These are phyloP conservation scores for Ophiocordyceps sinensis DNA, from an alignment of 2,329 filamentous ascomycete species.

Conservation along the genomic window DNA sequence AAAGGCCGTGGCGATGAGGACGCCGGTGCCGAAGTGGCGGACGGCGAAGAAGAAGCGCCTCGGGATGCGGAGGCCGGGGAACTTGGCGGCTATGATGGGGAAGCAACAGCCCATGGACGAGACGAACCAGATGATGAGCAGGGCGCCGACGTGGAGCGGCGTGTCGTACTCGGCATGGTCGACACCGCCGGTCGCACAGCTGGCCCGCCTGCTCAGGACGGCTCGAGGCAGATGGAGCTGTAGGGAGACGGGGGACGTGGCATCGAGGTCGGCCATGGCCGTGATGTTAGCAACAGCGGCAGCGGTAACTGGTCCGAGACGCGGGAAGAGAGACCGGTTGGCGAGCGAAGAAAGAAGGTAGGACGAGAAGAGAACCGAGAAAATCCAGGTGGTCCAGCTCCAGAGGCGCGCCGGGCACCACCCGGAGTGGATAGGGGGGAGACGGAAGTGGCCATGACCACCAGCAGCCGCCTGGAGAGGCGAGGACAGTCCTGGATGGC, in stretches of 20 bases:
- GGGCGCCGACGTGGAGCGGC: slow-evolving; percentile 41
- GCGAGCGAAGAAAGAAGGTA: slow-evolving; percentile 12
- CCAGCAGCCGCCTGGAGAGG: slow-evolving; percentile 18
- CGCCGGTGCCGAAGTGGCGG: slow-evolving; percentile 64
- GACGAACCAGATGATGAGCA: slow-evolving; percentile 33
- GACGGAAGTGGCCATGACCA: slow-evolving; percentile 25
- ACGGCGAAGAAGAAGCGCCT: slow-evolving; percentile 39
- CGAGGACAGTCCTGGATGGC: slow-evolving; percentile 14
- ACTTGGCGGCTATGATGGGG: slow-evolving; percentile 36
- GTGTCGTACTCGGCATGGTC: slow-evolving; percentile 33
- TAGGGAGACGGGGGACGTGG: slow-evolving; percentile 1
- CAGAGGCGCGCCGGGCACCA: slow-evolving; percentile 17
- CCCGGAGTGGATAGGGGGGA: slow-evolving; percentile 14
- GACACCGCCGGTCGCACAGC: slow-evolving; percentile 15
- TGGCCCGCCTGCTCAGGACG: slow-evolving; percentile 11
- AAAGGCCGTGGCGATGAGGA: slow-evolving; percentile 62
- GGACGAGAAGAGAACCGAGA: slow-evolving; percentile 25
- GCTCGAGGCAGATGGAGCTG: not conserved
- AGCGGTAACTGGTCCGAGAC: not conserved
- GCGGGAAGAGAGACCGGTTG: not conserved
- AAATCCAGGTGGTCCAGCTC: slow-evolving; percentile 26
- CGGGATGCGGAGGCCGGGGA: slow-evolving; percentile 39
- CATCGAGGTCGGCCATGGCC: not conserved
- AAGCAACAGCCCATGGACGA: slow-evolving; percentile 36
- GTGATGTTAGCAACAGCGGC: not conserved